These are phyloP conservation scores for Croton laevigatus DNA, from an alignment of 441 rosid genomes.

Conservation along the genomic window DNA sequence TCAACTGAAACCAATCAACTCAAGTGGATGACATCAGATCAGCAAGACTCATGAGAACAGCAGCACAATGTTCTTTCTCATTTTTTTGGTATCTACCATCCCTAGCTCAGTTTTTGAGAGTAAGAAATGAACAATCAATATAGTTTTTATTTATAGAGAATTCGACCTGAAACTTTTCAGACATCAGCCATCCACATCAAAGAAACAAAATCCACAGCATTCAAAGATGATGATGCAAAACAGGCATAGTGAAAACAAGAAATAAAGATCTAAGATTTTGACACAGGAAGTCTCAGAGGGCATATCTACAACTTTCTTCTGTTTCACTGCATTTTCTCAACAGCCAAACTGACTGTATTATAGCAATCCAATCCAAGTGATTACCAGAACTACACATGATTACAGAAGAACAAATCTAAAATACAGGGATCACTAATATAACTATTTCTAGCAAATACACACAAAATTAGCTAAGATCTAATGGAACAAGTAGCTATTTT, in stretches of 20 bases:
- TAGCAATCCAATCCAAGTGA: conserved; percentile 14
- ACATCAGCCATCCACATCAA: neutral
- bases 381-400: conserved; percentile 15
- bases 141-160: neutral
- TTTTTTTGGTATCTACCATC: neutral
- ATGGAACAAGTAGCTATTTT: conserved; percentile 16
- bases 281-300: neutral
- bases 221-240: conserved; percentile 2
- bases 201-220: conserved; percentile 15
- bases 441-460: conserved; percentile 12
- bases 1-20: neutral
- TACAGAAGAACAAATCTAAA: conserved; percentile 19
- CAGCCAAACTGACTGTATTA: conserved; percentile 15
- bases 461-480: conserved; percentile 29
- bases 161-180: conserved; percentile 15
- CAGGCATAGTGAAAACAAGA: neutral
- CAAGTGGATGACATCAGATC: conserved; percentile 5
- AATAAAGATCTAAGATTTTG: conserved; percentile 21
- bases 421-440: conserved; percentile 14
- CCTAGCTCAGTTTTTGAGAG: neutral
- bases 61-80: neutral
- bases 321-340: conserved; percentile 1
- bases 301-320: conserved; percentile 4
- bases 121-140: neutral
- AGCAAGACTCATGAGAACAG: neutral